Evolutionary conservation across 2,329 filamentous ascomycete species (phyloP), one percentile per base, ranked within the genome.

Genomic region (Aspergillus tubingensis): DNA sequence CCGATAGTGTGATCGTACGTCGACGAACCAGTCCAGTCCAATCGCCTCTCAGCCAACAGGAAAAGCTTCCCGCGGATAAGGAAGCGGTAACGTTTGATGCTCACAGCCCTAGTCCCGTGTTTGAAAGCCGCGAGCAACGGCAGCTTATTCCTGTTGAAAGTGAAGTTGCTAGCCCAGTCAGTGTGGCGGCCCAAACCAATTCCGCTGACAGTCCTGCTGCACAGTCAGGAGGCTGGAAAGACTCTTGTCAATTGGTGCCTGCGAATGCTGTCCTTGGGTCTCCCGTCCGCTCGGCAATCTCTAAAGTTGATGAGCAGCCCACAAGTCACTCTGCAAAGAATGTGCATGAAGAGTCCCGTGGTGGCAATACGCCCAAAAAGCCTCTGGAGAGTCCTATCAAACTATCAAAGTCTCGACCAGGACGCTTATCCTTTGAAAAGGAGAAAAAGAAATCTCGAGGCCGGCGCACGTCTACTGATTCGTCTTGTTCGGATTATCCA

Each of bases 311-410:
- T 21, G 55, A 43, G 30, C 13, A 39, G 17, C 21, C 39, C 8
- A 15, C 21, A 5, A 50, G 36, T 21, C 43, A 15, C 8, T 25
- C 17, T 10, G 15, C 39, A 3, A n/a, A 19, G 13, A 43, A 58
- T 5, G 43, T 17, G 7, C 19, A 30, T 21, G 32, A 57, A 43
- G 36, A 61, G 61, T 23, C 50, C 47, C 65, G 63, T 7, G 47
- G 60, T 13, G 55, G 58, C 6, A 41, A 23, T 8, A 58, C 63
- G 5, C 58, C 62, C 3, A 70, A 67, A 43, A 69, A 70, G 41
- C 72, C 66, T 23, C 58, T 74, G 23, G 70, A 76, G 41, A 76
- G 72, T 23, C 73, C 73, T 2, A 74, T 73, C 10, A 75, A 73
- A 51, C 66, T 75, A 11, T 69, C 67, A 15, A 73, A 71, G 51